Evolutionary conservation across 1,139 yeast species (phyloP).

Genomic region (Pichia sp.): DNA sequence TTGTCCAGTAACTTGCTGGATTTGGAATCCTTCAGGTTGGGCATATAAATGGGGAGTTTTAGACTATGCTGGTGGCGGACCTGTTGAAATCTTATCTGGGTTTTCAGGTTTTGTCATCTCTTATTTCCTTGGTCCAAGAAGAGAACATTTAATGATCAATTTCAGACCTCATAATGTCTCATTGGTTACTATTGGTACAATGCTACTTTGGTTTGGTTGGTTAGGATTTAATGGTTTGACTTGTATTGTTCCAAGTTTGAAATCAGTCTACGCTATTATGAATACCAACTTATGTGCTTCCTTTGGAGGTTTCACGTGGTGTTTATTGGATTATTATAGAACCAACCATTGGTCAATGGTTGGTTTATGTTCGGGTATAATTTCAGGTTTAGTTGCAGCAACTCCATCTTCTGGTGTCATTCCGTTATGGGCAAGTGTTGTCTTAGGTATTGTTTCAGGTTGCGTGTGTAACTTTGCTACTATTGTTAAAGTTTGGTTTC

Average conservation of each 20-base stretch:
- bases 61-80: conserved; percentile 98
- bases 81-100: conserved; percentile 90
- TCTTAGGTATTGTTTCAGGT: conserved; percentile 78
- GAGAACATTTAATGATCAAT: conserved; percentile 76
- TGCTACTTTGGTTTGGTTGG: conserved; percentile 70
- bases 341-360: conserved; percentile 93
- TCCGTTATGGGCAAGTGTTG: conserved; percentile 85
- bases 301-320: conserved; percentile 91
- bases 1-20: conserved; percentile 91
- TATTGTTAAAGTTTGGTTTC: conserved; percentile 70
- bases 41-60: conserved; percentile 85
- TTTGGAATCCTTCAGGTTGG: conserved; percentile 93
- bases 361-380: conserved; percentile 90
- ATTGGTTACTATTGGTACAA: conserved; percentile 55
- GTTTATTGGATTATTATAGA: conserved; percentile 76
- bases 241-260: conserved; percentile 54
- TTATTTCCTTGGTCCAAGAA: conserved; percentile 74
- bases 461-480: conserved; percentile 85
- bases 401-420: conserved; percentile 91
- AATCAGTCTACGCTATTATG: conserved; percentile 79
- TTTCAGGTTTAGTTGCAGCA: conserved; percentile 93
- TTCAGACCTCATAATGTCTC: conserved; percentile 94
- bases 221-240: conserved; percentile 83
- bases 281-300: conserved; percentile 88
- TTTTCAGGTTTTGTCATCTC: conserved; percentile 85